phyloP scores from a whole-genome alignment of 2,329 filamentous ascomycete genomes.

The Fusarium coicis region DNA sequence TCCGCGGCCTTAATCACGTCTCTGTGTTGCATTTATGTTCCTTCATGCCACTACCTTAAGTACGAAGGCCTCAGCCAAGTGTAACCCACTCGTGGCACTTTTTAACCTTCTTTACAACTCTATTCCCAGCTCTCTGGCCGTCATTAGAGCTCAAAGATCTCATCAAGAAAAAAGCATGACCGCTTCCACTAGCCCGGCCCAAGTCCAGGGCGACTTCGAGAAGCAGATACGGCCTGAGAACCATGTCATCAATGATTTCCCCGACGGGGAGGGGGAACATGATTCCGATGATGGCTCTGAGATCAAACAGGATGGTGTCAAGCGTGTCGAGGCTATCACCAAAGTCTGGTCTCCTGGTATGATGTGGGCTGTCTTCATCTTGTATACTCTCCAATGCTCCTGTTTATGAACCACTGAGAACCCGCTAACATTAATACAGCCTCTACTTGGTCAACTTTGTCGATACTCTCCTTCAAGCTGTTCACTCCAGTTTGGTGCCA shows the following conservation, averaged over 20 bases:
- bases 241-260: conserved; percentile 8
- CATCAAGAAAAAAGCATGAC: conserved; percentile 2
- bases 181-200: background rate
- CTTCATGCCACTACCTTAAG: conserved; percentile 7
- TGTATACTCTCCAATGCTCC: conserved; percentile 44
- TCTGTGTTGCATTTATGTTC: background rate
- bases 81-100: background rate
- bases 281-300: conserved; percentile 40
- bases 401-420: background rate
- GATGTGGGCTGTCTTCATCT: conserved; percentile 52
- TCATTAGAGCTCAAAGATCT: background rate
- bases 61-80: background rate
- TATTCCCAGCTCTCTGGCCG: background rate
- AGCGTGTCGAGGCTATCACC: conserved; percentile 53
- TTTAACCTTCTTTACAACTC: background rate
- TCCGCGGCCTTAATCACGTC: background rate
- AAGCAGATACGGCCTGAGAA: conserved; percentile 30
- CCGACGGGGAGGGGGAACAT: conserved; percentile 24
- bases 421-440: conserved; percentile 36
- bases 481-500: conserved; percentile 63
- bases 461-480: conserved; percentile 51
- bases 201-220: conserved; percentile 22
- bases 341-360: conserved; percentile 52
- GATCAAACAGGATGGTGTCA: conserved; percentile 52
- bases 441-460: conserved; percentile 54